These are phyloP conservation scores for Trametes villosa DNA, from an alignment of 768 basidiomycete genomes.

Conservation along the genomic window DNA sequence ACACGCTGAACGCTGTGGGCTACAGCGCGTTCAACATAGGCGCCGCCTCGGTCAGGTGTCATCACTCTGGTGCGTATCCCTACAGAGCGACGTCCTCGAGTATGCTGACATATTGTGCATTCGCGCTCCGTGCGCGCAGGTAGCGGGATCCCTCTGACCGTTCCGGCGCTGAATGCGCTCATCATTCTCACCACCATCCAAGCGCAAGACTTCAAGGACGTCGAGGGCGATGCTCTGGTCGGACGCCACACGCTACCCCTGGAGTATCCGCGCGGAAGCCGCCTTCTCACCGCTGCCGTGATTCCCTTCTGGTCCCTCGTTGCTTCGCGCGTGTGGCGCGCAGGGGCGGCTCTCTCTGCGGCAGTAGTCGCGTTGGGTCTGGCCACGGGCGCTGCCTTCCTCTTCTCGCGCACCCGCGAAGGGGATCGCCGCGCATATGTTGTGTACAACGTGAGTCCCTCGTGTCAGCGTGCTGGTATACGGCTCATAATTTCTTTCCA, in stretches of 20 bases:
- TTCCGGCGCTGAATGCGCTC: conserved; percentile 2
- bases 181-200: too few relatives aligned
- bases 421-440: background rate
- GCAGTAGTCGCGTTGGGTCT: background rate
- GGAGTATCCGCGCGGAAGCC: background rate
- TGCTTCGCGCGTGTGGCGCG: background rate
- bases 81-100: too few relatives aligned
- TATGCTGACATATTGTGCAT: too few relatives aligned
- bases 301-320: conserved; percentile 8
- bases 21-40: conserved; percentile 29
- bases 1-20: conserved; percentile 22
- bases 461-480: background rate
- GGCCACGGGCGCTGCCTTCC: background rate
- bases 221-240: conserved; percentile 1
- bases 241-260: conserved; percentile 12
- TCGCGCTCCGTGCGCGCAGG: too few relatives aligned
- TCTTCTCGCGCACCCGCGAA: background rate
- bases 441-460: conserved; percentile 6
- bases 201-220: conserved; percentile 17
- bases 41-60: conserved; percentile 16
- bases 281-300: background rate
- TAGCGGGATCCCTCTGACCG: too few relatives aligned
- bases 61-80: background rate
- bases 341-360: too few relatives aligned
- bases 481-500: background rate